Base-by-base conservation (phyloP, 176 grass and related monocot species). In the Aegilops sharonensis region DNA sequence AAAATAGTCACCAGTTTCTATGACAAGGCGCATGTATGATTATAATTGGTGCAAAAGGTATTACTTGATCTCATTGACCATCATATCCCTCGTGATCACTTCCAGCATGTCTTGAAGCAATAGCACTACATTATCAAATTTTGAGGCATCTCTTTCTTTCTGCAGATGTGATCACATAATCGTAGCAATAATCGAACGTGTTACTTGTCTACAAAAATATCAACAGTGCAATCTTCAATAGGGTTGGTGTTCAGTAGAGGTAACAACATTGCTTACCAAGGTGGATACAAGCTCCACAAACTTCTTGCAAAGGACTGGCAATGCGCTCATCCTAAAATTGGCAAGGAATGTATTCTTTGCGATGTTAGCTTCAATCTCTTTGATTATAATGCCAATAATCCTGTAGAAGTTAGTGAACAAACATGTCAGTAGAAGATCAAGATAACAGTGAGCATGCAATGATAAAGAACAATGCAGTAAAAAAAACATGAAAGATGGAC, bases 61-160 rank as follows among this genome's bases (percentile, higher is more conserved):
- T 81, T 83, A 98, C 95, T 86, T 89, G 72, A 92, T 94, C 86
- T 98, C 93, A 84, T 98, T 93, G 79, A 95, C 93, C 95, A 98
- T 98, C 95, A 98, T 95, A 89, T 98, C 95, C 78, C 93, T 87
- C 34, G 93, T 98, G 57, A 98, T 89, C 54, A 98, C 91, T 91
- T 98, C 93, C 34, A 98, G 67, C 95, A 98, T 98, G 74, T 98
- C 95, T 95, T 98, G 95, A 82, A 98, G 89, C 81, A 98, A 73
- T 70, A 98, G 66, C 36, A 98, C 93, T 29, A 98, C 89, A 81
- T 83, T 87, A 75, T 91, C 93, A 78, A 87, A 91, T 70, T 89
- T 95, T n/a, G 91, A 93, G 17, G 91, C 81, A 88, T 98, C 83
- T 60, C 91, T 90, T 85, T 92, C 89, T 95, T 95, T 98, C 95